phyloP scores from a whole-genome alignment of 345 rosid genomes.

The Eucalyptus leucophloia region DNA sequence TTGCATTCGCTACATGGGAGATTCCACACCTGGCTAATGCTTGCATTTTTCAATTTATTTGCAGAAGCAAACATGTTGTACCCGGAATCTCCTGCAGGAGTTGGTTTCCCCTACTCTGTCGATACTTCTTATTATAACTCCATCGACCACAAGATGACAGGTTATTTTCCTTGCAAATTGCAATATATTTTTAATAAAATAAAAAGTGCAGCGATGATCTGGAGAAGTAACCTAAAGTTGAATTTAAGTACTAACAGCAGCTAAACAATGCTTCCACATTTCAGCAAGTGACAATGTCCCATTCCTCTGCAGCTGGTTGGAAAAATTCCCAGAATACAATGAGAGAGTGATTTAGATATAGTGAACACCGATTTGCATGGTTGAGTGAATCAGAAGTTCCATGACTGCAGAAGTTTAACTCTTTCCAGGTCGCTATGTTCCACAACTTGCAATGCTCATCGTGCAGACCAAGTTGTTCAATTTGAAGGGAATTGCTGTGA shows the following conservation, averaged over 20 bases:
- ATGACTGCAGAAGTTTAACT: not conserved
- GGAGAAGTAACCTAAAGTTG: not conserved
- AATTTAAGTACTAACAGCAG: not conserved
- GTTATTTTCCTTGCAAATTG: not conserved
- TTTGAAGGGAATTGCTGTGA: constrained; percentile 38
- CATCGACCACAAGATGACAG: constrained; percentile 8
- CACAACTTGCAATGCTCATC: constrained; percentile 32
- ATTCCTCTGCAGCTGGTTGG: constrained; percentile 16
- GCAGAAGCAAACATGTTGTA: constrained; percentile 37
- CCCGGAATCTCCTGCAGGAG: constrained; percentile 33
- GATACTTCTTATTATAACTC: constrained; percentile 5
- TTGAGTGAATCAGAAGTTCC: not conserved
- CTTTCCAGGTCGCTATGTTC: constrained; percentile 51
- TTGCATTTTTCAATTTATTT: not conserved
- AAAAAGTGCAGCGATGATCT: not conserved
- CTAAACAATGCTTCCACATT: not conserved
- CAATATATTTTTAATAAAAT: not conserved
- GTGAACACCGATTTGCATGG: not conserved
- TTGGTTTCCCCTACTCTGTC: constrained; percentile 39
- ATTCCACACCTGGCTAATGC: not conserved
- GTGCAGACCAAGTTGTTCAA: constrained; percentile 16
- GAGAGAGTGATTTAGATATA: not conserved
- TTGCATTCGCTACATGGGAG: not conserved
- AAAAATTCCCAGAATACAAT: constrained; percentile 17
- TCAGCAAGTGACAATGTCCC: constrained; percentile 15